These are phyloP conservation scores for Pleurotus eryngii DNA, from an alignment of 768 basidiomycete genomes.

Conservation along the genomic window DNA sequence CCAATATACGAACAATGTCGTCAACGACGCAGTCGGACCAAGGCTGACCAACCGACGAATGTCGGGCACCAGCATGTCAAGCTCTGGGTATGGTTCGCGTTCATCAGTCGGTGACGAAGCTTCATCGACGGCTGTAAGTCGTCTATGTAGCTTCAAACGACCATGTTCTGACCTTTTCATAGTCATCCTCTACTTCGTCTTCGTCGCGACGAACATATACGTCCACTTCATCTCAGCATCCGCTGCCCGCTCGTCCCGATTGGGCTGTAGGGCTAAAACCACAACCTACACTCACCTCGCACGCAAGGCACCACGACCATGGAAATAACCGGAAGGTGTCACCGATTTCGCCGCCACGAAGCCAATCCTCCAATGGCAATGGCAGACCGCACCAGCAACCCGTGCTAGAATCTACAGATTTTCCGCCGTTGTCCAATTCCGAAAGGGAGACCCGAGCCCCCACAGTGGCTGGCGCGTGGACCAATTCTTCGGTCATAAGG, in stretches of 20 bases:
- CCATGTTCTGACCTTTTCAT: slow-evolving; percentile 8
- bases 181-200: slow-evolving; percentile 80
- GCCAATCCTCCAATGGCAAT: slow-evolving; percentile 31
- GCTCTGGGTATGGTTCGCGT: slow-evolving; percentile 54
- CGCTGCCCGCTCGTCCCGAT: slow-evolving; percentile 79
- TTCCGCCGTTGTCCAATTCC: slow-evolving; percentile 50
- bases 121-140: slow-evolving; percentile 72
- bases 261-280: slow-evolving; percentile 87
- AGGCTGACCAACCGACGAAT: slow-evolving; percentile 55
- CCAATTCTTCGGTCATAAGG: slow-evolving; percentile 48
- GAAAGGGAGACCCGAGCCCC: slow-evolving; percentile 52
- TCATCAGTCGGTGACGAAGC: slow-evolving; percentile 65
- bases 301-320: slow-evolving; percentile 52
- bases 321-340: slow-evolving; percentile 34
- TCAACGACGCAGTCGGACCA: slow-evolving; percentile 60
- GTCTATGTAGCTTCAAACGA: neutral
- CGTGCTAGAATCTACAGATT: slow-evolving; percentile 58
- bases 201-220: slow-evolving; percentile 77
- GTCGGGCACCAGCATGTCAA: slow-evolving; percentile 42
- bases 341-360: slow-evolving; percentile 36
- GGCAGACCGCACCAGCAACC: slow-evolving; percentile 20
- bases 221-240: slow-evolving; percentile 72
- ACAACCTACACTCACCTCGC: slow-evolving; percentile 60
- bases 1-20: slow-evolving; percentile 17
- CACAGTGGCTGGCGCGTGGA: slow-evolving; percentile 67